A percentile compares a stretch with the other conserved stretches of the same genome.
Conservation (phyloP, 73 alveolate species). For the Paramecium primaurelia region DNA sequence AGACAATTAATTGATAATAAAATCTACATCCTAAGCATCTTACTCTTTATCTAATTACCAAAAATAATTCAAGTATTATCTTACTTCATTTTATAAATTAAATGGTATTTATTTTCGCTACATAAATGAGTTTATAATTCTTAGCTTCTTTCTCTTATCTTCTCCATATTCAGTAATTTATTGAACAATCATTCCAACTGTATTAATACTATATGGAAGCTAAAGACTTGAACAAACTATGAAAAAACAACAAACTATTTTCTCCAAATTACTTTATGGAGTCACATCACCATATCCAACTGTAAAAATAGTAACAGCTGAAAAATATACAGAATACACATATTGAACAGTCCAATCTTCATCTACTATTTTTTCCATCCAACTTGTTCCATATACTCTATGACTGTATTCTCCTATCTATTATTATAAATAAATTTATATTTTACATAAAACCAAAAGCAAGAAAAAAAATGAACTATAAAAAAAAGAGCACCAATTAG, state of each 20-base stretch:
- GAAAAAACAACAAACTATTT: slow-evolving; percentile 57
- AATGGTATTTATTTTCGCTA: slow-evolving; percentile 54
- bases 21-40: background rate
- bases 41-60: slow-evolving; percentile 35
- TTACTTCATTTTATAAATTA: slow-evolving; percentile 49
- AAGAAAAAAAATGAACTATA: background rate
- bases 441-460: slow-evolving; percentile 18
- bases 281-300: slow-evolving; percentile 76
- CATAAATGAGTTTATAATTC: slow-evolving; percentile 60
- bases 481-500: background rate
- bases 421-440: background rate
- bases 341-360: slow-evolving; percentile 39
- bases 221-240: slow-evolving; percentile 73
- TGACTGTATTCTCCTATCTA: slow-evolving; percentile 15
- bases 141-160: slow-evolving; percentile 62
- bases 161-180: slow-evolving; percentile 49
- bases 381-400: slow-evolving; percentile 24
- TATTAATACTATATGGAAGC: slow-evolving; percentile 76
- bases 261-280: slow-evolving; percentile 61
- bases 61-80: slow-evolving; percentile 67
- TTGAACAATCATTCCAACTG: slow-evolving; percentile 60
- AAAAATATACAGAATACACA: slow-evolving; percentile 68
- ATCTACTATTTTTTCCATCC: slow-evolving; percentile 56
- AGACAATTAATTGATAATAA: background rate
- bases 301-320: slow-evolving; percentile 71